Conservation (phyloP, 2,329 filamentous ascomycete species). For the Westerdykella sp. region DNA sequence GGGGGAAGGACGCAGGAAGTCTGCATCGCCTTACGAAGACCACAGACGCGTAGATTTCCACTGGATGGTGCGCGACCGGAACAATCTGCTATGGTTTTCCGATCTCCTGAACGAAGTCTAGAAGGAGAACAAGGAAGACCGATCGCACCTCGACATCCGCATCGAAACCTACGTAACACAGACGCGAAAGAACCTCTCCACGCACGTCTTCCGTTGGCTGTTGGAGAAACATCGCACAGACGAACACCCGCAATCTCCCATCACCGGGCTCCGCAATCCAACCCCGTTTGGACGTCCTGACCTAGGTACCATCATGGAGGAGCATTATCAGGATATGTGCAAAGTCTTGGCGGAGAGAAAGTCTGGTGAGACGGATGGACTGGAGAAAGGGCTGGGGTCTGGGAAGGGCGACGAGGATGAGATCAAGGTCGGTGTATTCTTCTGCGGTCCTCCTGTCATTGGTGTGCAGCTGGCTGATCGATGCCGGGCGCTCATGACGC, state of each 20-base stretch:
- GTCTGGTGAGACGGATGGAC: background rate
- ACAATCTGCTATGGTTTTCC: constrained; percentile 53
- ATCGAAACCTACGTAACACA: constrained; percentile 54
- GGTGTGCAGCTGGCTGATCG: constrained; percentile 51
- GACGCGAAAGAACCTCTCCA: constrained; percentile 48
- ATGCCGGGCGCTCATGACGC: constrained; percentile 46
- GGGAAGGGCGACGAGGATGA: constrained; percentile 17
- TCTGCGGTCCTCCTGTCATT: constrained; percentile 52
- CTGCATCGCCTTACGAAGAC: constrained; percentile 24
- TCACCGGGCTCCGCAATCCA: constrained; percentile 50
- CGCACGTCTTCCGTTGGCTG: constrained; percentile 52
- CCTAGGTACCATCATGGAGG: constrained; percentile 47
- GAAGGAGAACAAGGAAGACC: constrained; percentile 32
- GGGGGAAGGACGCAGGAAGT: constrained; percentile 8
- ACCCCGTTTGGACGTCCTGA: constrained; percentile 53
- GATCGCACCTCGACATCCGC: constrained; percentile 45
- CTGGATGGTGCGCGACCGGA: constrained; percentile 55
- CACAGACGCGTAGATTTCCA: constrained; percentile 54
- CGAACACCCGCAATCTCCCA: constrained; percentile 46
- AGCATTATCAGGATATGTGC: constrained; percentile 50
- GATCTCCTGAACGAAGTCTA: constrained; percentile 47
- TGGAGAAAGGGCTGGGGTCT: constrained; percentile 18
- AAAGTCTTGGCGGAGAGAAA: constrained; percentile 21
- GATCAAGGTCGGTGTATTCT: constrained; percentile 51
- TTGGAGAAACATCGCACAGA: constrained; percentile 52